Conservation (phyloP, 495 filamentous ascomycete species). For the Penicillium goetzii region DNA sequence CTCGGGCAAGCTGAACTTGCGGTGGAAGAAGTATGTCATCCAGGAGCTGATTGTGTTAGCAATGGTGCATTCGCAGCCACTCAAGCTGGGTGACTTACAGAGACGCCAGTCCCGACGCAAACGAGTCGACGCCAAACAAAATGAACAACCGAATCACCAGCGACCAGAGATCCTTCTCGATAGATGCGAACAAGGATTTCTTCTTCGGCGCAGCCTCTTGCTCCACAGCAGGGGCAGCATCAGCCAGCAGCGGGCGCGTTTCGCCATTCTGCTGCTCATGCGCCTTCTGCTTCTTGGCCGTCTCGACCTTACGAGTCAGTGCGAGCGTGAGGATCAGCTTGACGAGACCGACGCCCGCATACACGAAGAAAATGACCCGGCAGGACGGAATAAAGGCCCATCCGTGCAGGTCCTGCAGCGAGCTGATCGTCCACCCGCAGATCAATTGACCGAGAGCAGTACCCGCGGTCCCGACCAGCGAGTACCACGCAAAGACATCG, state of each 20-base stretch:
- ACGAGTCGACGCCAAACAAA: conserved; percentile 75
- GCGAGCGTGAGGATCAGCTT: conserved; percentile 65
- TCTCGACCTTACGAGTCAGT: conserved; percentile 65
- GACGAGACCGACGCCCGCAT: conserved; percentile 66
- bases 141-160: conserved; percentile 73
- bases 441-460: conserved; percentile 66
- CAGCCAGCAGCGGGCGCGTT: conserved; percentile 53
- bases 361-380: conserved; percentile 69
- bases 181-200: conserved; percentile 48
- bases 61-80: background rate
- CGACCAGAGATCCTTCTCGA: conserved; percentile 58
- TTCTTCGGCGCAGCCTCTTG: conserved; percentile 24
- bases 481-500: conserved; percentile 86
- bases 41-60: conserved; percentile 51
- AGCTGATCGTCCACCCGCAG: conserved; percentile 66
- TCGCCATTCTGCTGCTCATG: conserved; percentile 34
- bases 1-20: conserved; percentile 72
- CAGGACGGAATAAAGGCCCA: conserved; percentile 66
- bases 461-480: conserved; percentile 65
- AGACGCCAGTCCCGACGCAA: conserved; percentile 77
- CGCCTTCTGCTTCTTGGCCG: conserved; percentile 35
- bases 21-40: conserved; percentile 77
- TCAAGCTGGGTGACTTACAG: conserved; percentile 47
- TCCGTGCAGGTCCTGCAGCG: conserved; percentile 47
- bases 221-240: conserved; percentile 14